Evolutionary conservation across 768 basidiomycete species (phyloP).

Genomic region (Russula ochroleuca): DNA sequence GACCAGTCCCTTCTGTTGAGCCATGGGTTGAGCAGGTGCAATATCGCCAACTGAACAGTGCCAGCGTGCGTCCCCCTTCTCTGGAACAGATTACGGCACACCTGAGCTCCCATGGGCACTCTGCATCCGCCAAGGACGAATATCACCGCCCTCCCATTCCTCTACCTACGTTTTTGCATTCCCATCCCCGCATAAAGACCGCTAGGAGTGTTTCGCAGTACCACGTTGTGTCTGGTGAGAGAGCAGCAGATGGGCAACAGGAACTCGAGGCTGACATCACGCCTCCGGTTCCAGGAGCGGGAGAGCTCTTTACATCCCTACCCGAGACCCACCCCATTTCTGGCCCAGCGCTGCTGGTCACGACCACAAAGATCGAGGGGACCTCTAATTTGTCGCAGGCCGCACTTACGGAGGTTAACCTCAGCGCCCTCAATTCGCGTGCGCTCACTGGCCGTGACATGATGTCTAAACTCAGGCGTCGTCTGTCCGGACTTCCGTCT

Average conservation of each 20-base stretch:
- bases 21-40: conserved; percentile 68
- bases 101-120: conserved; percentile 42
- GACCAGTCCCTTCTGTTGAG: conserved; percentile 30
- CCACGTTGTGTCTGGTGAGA: not conserved
- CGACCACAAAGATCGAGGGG: conserved; percentile 47
- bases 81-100: conserved; percentile 74
- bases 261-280: conserved; percentile 8
- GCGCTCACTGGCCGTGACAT: conserved; percentile 57
- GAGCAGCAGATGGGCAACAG: not conserved
- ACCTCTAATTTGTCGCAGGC: conserved; percentile 41
- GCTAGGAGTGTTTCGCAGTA: not conserved
- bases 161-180: conserved; percentile 37
- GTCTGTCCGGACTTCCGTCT: conserved; percentile 36
- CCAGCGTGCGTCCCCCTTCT: conserved; percentile 48
- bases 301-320: conserved; percentile 28
- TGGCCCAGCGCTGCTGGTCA: conserved; percentile 44
- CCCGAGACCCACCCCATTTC: conserved; percentile 38
- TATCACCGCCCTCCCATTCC: conserved; percentile 31
- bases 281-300: conserved; percentile 20
- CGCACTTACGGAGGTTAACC: conserved; percentile 51
- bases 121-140: conserved; percentile 29
- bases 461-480: conserved; percentile 58
- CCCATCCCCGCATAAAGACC: not conserved
- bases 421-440: conserved; percentile 48
- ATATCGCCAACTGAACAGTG: conserved; percentile 38